Conservation (phyloP, 1,284 basidiomycete genomes). For the Kwoniella shivajii region DNA sequence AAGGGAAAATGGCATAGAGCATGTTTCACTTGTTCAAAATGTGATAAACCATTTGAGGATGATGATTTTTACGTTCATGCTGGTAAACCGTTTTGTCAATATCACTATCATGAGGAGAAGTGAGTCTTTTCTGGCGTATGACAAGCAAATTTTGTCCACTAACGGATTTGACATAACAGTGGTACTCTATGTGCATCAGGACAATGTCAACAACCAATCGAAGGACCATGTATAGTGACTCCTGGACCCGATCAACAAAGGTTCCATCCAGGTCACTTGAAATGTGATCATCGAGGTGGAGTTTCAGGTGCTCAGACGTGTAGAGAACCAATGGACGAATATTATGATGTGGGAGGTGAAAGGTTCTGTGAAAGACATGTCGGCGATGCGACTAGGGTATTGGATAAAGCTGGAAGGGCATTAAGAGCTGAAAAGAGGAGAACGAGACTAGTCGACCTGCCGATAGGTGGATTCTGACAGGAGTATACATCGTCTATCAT, state of each 20-base stretch:
- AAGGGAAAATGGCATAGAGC: slow-evolving; percentile 89
- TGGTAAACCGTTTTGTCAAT: slow-evolving; percentile 81
- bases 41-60: slow-evolving; percentile 83
- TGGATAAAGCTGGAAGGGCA: slow-evolving; percentile 30
- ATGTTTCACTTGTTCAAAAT: slow-evolving; percentile 82
- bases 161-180: slow-evolving; percentile 26
- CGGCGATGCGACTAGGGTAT: slow-evolving; percentile 34
- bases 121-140: slow-evolving; percentile 35
- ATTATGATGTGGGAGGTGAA: slow-evolving; percentile 79
- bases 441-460: slow-evolving; percentile 50
- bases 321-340: slow-evolving; percentile 60
- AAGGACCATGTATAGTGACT: slow-evolving; percentile 79
- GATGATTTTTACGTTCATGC: slow-evolving; percentile 84
- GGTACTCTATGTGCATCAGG: slow-evolving; percentile 76
- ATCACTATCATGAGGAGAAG: slow-evolving; percentile 87
- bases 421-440: slow-evolving; percentile 54
- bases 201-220: slow-evolving; percentile 81
- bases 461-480: slow-evolving; percentile 20
- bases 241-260: slow-evolving; percentile 68
- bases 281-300: slow-evolving; percentile 60
- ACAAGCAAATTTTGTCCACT: not conserved
- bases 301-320: slow-evolving; percentile 42
- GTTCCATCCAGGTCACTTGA: slow-evolving; percentile 82
- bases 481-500: too few species aligned
- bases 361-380: slow-evolving; percentile 80